Evolutionary conservation across 306 rosid species (phyloP).

Genomic region (Quercus gilva): DNA sequence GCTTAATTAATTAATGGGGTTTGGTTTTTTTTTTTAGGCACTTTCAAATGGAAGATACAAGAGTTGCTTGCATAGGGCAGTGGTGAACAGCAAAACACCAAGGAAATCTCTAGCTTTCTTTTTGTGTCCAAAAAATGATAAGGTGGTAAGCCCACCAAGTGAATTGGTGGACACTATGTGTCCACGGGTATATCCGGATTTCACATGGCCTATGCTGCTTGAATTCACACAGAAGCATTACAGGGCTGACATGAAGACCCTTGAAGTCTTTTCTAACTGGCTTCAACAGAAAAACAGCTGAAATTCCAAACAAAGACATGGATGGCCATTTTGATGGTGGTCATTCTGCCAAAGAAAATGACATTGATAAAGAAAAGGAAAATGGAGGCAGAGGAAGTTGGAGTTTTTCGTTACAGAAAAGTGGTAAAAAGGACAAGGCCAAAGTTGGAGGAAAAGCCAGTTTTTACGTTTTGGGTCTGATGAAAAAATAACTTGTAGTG

Average conservation of each 20-base stretch:
- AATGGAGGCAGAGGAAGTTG: constrained; percentile 7
- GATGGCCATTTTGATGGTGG: constrained; percentile 15
- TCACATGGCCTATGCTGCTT: constrained; percentile 86
- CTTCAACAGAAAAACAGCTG: constrained; percentile 43
- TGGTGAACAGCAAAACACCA: constrained; percentile 72
- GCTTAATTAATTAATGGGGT: not conserved
- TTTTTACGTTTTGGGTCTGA: constrained; percentile 18
- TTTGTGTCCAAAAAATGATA: constrained; percentile 77
- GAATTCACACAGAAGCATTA: constrained; percentile 87
- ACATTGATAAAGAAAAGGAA: constrained; percentile 16
- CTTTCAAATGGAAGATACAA: constrained; percentile 90
- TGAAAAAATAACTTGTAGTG: constrained; percentile 33
- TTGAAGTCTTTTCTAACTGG: constrained; percentile 72
- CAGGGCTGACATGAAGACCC: constrained; percentile 90
- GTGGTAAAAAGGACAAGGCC: constrained; percentile 28
- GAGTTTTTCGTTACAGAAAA: not conserved
- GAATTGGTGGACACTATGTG: constrained; percentile 54
- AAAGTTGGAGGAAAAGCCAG: constrained; percentile 40
- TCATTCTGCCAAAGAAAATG: constrained; percentile 24
- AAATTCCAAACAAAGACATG: constrained; percentile 18
- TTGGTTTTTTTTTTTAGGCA: constrained; percentile 41
- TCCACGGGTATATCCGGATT: constrained; percentile 84
- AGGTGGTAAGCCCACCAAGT: constrained; percentile 76
- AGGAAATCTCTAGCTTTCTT: constrained; percentile 95
- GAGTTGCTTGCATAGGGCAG: constrained; percentile 96